Conservation (phyloP, 73 alveolate species). For the Paramecium sonneborni region DNA sequence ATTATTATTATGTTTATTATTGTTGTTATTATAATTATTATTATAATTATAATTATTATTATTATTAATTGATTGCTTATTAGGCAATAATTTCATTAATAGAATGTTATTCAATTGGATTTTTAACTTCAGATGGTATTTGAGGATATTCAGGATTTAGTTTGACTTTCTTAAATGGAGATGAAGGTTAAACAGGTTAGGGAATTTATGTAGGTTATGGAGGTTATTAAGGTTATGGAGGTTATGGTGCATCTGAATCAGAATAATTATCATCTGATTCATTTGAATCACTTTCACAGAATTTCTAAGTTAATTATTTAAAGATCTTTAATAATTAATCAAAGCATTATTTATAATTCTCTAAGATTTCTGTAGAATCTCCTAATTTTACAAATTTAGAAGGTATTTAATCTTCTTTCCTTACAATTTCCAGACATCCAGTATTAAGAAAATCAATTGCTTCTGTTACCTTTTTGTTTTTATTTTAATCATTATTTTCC, state of each 20-base stretch:
- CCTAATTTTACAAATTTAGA: slow-evolving; percentile 4
- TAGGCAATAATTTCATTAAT: not conserved
- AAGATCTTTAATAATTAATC: slow-evolving; percentile 5
- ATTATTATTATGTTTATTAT: no score
- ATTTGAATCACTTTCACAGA: slow-evolving; percentile 39
- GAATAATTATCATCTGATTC: slow-evolving; percentile 48
- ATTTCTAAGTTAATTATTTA: not conserved
- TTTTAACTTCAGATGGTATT: not conserved
- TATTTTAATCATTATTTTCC: slow-evolving; percentile 6
- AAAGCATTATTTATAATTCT: slow-evolving; percentile 8
- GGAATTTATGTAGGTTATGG: not conserved
- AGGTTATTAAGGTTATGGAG: not conserved
- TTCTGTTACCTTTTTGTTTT: slow-evolving; percentile 19
- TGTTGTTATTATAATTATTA: no score
- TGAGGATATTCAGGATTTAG: not conserved
- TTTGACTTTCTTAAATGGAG: not conserved
- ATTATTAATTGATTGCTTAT: not conserved
- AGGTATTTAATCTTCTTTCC: slow-evolving; percentile 4
- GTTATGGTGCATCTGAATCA: not conserved
- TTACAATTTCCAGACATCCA: not conserved
- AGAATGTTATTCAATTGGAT: not conserved
- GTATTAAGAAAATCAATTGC: slow-evolving; percentile 42
- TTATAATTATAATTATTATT: no score
- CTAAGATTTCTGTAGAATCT: not conserved
- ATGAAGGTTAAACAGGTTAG: not conserved